A percentile compares a stretch with the other conserved stretches of the same genome.
Evolutionary conservation across 1,284 basidiomycete species (phyloP).

Genomic region (Pisolithus thermaeus): DNA sequence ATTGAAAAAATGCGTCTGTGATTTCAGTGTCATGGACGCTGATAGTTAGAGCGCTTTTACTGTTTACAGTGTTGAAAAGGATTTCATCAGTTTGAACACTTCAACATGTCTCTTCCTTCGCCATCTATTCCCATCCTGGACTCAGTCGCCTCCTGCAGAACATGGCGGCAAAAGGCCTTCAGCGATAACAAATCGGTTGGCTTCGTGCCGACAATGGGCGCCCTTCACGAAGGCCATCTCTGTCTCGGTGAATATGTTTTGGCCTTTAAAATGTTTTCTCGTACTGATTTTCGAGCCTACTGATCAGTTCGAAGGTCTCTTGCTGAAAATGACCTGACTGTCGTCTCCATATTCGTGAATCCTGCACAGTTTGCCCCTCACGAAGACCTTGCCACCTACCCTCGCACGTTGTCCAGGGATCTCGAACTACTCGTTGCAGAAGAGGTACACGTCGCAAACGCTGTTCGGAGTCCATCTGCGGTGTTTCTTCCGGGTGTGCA

Average conservation of each 20-base stretch:
- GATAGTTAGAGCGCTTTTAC: too few species aligned
- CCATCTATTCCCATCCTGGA: constrained; percentile 72
- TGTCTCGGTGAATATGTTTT: constrained; percentile 61
- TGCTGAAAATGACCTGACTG: constrained; percentile 76
- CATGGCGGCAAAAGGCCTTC: constrained; percentile 71
- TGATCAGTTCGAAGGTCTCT: constrained; percentile 63
- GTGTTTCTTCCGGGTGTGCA: constrained; percentile 74
- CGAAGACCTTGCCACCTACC: constrained; percentile 90
- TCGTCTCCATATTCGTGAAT: constrained; percentile 96
- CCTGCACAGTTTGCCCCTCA: constrained; percentile 96
- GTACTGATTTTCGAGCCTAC: constrained; percentile 1
- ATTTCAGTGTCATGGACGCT: too few species aligned
- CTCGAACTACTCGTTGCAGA: constrained; percentile 47
- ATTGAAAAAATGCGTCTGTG: too few species aligned
- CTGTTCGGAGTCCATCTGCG: constrained; percentile 48
- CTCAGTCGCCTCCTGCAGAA: constrained; percentile 62
- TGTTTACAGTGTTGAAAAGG: neutral
- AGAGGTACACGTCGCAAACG: constrained; percentile 13
- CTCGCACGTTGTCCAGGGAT: constrained; percentile 72
- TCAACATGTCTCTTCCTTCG: neutral
- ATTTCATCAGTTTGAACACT: neutral
- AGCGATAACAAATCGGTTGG: constrained; percentile 69
- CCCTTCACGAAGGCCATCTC: constrained; percentile 90
- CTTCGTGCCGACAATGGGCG: constrained; percentile 97
- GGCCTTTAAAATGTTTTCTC: neutral